Evolutionary conservation across 805 yeast genomes (phyloP), one percentile per base, ranked within the genome.

Genomic region (Candida multigemmis): DNA sequence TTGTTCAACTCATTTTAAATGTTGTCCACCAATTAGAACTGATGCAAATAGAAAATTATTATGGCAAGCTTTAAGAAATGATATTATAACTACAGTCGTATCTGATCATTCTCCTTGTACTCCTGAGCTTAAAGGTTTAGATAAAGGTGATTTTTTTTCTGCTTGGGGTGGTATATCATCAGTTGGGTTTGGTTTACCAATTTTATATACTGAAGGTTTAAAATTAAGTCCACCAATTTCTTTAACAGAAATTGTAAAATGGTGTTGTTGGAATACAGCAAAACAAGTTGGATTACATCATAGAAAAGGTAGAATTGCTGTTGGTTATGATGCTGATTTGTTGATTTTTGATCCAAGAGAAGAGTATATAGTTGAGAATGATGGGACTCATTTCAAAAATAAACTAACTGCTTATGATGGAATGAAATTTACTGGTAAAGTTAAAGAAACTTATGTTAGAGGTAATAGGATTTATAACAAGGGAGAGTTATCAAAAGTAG

Each of bases 121-220:
- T 0, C 94, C 96, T 0, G 84, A 84, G 34, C 62, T 87, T 44
- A 87, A 87, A 53, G 81, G 83, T 13, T 61, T 85, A 27, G 78
- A 74, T 7, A 65, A 72, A 33, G 96, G 96, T 21, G 94, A 87
- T 48, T 87, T 87, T 49, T 74, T 87, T 41, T 70, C 77, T 19
- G 94, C 96, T 2, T 87, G 97, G 97, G 97, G 96, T 19, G 97
- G 97, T 7, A 85, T 87, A 21, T 68, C 94, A 2, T 82, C 94
- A 1, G 93, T 87, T 17, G 97, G 97, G 0, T 71, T 89, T 21
- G 96, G 96, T 0, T 63, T 87, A 24, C 82, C 94, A 0, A 68
- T 86, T 21, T 53, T 87, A 27, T 79, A 73, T 66, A 83, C 95
- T 1, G 85, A 79, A 41, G 86, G 82, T 7, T 38, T 43, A 24